Conservation (phyloP, 371 early-diverging fungal genomes). For the Apophysomyces sp. region DNA sequence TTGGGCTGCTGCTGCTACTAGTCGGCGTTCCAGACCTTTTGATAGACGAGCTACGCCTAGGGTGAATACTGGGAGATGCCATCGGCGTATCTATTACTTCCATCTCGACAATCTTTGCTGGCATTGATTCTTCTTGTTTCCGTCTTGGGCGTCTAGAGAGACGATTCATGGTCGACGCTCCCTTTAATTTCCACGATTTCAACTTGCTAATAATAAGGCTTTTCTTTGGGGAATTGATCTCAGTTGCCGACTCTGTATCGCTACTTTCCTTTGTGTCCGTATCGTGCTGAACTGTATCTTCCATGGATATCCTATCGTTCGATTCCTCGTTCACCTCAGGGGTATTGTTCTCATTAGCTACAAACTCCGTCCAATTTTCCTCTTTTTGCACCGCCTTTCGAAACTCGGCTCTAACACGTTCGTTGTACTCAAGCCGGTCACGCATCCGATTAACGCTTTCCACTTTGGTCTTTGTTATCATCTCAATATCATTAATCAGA, state of each 20-base stretch:
- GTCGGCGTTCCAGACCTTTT: neutral
- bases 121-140: conserved; percentile 16
- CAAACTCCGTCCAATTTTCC: conserved; percentile 44
- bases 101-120: conserved; percentile 40
- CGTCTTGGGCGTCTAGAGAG: conserved; percentile 19
- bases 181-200: conserved; percentile 24
- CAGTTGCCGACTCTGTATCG: neutral
- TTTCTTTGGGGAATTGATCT: conserved; percentile 11
- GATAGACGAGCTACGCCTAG: conserved; percentile 6
- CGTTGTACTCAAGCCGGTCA: conserved; percentile 43
- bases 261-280: neutral
- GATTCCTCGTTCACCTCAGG: neutral
- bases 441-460: conserved; percentile 52
- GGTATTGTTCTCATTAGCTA: conserved; percentile 8
- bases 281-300: neutral
- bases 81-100: conserved; percentile 41
- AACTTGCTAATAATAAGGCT: conserved; percentile 24
- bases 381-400: conserved; percentile 34
- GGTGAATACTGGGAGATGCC: conserved; percentile 26
- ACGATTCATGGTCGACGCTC: conserved; percentile 17
- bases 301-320: neutral
- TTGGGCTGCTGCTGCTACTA: conserved; percentile 10
- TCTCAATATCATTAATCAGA: conserved; percentile 37
- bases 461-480: conserved; percentile 32
- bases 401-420: conserved; percentile 37